Base-by-base conservation (phyloP, 129 eudicot genomes). In the Helianthus tuberosus region DNA sequence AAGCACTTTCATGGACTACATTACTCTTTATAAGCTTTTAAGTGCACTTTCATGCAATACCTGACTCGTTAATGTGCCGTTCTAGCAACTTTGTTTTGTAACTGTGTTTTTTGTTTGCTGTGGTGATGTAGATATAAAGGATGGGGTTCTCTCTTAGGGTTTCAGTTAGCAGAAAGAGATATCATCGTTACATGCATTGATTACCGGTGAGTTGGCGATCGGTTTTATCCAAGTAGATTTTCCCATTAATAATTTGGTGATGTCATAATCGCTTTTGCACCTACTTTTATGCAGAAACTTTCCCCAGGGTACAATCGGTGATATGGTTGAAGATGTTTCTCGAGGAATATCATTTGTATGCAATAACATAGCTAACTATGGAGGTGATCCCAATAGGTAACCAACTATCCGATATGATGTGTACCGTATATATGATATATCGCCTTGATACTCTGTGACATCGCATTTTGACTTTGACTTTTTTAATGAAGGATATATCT, bases 81-180 rank as follows among this genome's bases (percentile, higher is more conserved):
- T 47, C 8, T 12, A 11, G 44, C 49, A 68, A 14, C 43, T 13
- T 68, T 12, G 12, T 66, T 41, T 35, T 70, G 36, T 35, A 68
- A 77, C 69, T 47, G 52, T 46, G 3, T 62, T 76, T 58, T 47
- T 76, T 20, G 16, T 35, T 46, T 69, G 32, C 8, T 70, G 25
- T 41, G 66, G 12, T 69, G 68, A 60, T 89, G 77, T 72, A 94
- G 99, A 81, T 88, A 95, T 70, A 95, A 91, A 84, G 99, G 96
- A 77, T 91, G 99, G 99, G 99, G 99, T 75, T 83, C 99, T 50
- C 85, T 95, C 46, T 87, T 95, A 32, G 99, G 99, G 60, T 77
- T 77, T 75, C 99, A 95, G 11, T 86, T 95, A 76, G 91, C 96
- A 38, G 94, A 95, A 83, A 83, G 96, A 59, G 99, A 89, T 64